A percentile compares a stretch with the other conserved stretches of the same genome.
Evolutionary conservation across 2,329 filamentous ascomycete species (phyloP).

Genomic region (Neocucurbitaria cava): DNA sequence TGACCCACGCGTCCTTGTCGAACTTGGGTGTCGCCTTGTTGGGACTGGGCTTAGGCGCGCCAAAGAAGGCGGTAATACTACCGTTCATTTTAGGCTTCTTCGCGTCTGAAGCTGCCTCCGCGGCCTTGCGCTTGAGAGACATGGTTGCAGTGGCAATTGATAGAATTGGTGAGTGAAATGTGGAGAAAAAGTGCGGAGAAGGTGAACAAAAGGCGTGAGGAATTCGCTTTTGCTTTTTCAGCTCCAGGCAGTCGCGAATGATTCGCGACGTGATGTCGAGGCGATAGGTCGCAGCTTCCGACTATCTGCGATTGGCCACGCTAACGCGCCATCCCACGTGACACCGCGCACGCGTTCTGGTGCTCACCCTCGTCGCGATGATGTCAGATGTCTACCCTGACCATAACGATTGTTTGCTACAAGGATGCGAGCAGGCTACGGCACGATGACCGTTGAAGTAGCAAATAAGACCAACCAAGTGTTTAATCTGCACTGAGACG

Average conservation of each 20-base stretch:
- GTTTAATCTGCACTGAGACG: conserved; percentile 13
- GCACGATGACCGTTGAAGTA: conserved; percentile 1
- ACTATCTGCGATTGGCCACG: conserved; percentile 22
- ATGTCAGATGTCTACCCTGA: conserved; percentile 21
- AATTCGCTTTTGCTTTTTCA: conserved; percentile 7
- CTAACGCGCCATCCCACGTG: conserved; percentile 5
- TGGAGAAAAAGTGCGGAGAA: conserved; percentile 3
- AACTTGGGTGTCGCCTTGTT: conserved; percentile 61
- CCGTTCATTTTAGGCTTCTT: conserved; percentile 67
- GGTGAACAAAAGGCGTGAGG: not conserved
- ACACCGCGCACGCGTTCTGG: conserved; percentile 22
- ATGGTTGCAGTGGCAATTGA: conserved; percentile 41
- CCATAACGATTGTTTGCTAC: conserved; percentile 1
- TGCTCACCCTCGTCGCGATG: conserved; percentile 17
- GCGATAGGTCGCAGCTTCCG: conserved; percentile 3
- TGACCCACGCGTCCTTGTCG: conserved; percentile 90
- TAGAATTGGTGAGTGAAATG: not conserved
- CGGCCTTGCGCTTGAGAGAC: conserved; percentile 61
- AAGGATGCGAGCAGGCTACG: conserved; percentile 29
- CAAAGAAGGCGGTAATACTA: conserved; percentile 91
- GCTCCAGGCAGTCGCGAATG: conserved; percentile 19
- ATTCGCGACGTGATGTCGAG: conserved; percentile 15
- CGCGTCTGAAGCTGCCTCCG: conserved; percentile 52
- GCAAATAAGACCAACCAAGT: conserved; percentile 10
- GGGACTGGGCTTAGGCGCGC: conserved; percentile 60